These are phyloP conservation scores for Selaginella moellendorffii DNA, from an alignment of 75 land plant species.

Conservation along the genomic window DNA sequence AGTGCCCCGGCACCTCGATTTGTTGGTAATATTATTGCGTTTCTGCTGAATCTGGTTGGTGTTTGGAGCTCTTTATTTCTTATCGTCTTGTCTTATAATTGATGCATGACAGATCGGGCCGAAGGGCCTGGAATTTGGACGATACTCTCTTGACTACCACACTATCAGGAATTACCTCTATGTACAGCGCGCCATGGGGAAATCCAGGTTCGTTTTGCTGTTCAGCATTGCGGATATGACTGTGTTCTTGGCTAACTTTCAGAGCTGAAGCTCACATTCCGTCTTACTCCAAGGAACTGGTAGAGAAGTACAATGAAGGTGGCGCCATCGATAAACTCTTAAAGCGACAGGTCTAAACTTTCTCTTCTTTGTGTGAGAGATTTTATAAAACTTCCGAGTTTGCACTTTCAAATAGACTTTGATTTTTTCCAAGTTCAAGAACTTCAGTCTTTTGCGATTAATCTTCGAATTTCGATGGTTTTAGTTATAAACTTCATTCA, in stretches of 20 bases:
- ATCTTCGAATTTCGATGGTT: too few species aligned
- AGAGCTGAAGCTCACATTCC: conserved; percentile 80
- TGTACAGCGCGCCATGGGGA: conserved; percentile 74
- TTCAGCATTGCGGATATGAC: not conserved
- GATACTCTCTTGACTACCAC: conserved; percentile 95
- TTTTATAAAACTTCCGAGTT: too few species aligned
- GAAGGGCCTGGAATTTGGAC: conserved; percentile 93
- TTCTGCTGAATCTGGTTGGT: conserved; percentile 73
- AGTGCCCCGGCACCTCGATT: conserved; percentile 71
- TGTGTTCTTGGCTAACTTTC: conserved; percentile 13
- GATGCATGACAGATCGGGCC: conserved; percentile 64
- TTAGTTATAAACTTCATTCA: too few species aligned
- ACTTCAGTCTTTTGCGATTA: too few species aligned
- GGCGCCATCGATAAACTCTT: conserved; percentile 71
- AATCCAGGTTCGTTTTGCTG: conserved; percentile 45
- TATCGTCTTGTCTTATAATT: not conserved
- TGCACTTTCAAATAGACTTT: too few species aligned
- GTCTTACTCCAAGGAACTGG: conserved; percentile 78
- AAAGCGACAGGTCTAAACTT: too few species aligned
- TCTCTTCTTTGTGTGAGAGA: too few species aligned
- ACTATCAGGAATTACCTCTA: conserved; percentile 79
- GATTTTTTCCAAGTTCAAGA: too few species aligned
- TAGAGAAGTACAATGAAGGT: conserved; percentile 61
- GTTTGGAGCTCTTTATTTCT: not conserved
- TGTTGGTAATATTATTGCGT: conserved; percentile 82